Conservation (phyloP, 768 basidiomycete species). For the Suillus fuscotomentosus region DNA sequence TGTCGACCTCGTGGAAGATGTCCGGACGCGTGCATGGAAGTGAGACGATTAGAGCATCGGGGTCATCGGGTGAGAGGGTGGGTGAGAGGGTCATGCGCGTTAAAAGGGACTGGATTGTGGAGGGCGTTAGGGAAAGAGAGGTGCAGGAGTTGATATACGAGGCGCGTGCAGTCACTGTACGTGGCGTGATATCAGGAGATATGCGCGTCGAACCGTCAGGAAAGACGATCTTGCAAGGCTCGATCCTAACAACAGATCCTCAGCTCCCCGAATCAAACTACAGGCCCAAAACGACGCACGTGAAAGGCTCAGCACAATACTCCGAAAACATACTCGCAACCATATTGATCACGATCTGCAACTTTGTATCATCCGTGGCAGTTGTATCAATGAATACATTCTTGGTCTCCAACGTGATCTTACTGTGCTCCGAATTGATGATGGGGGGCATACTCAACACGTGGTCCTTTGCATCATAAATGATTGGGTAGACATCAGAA, state of each 20-base stretch:
- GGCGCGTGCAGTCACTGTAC: slow-evolving; percentile 68
- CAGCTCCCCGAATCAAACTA: background rate
- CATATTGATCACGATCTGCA: slow-evolving; percentile 94
- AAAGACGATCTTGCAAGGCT: slow-evolving; percentile 84
- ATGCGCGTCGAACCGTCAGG: slow-evolving; percentile 75
- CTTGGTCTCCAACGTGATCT: slow-evolving; percentile 89
- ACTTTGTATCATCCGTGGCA: slow-evolving; percentile 94
- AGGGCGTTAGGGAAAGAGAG: slow-evolving; percentile 67
- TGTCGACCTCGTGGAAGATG: slow-evolving; percentile 96
- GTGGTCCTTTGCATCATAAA: slow-evolving; percentile 85
- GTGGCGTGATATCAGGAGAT: slow-evolving; percentile 78
- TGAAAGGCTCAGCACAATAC: slow-evolving; percentile 89
- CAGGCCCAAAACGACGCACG: slow-evolving; percentile 50
- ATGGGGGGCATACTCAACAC: slow-evolving; percentile 98
- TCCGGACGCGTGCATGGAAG: slow-evolving; percentile 97
- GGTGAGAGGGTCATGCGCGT: slow-evolving; percentile 79
- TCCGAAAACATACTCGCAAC: slow-evolving; percentile 98
- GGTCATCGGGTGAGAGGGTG: slow-evolving; percentile 47
- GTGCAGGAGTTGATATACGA: slow-evolving; percentile 97
- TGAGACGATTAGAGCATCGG: slow-evolving; percentile 73
- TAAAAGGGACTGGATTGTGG: slow-evolving; percentile 71
- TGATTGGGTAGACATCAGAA: slow-evolving; percentile 95
- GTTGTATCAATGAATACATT: slow-evolving; percentile 98
- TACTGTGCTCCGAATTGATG: slow-evolving; percentile 96
- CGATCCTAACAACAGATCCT: slow-evolving; percentile 56